These are phyloP conservation scores for Candida parachauliodes DNA, from an alignment of 805 yeast genomes.

Conservation along the genomic window DNA sequence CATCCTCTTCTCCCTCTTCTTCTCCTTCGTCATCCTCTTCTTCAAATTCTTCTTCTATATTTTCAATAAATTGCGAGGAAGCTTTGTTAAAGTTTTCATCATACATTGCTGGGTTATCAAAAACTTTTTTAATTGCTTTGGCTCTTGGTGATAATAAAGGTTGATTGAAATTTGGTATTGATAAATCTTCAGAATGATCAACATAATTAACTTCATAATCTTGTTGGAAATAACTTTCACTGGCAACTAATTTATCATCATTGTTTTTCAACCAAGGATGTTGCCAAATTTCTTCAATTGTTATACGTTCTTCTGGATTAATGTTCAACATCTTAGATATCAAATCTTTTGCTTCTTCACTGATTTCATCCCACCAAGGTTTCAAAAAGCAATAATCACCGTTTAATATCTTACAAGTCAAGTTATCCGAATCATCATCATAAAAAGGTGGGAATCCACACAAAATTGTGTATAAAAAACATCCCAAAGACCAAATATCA, in stretches of 20 bases:
- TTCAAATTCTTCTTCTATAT: constrained; percentile 10
- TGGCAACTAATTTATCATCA: neutral
- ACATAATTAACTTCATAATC: constrained; percentile 8
- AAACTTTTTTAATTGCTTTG: constrained; percentile 39
- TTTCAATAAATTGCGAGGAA: constrained; percentile 23
- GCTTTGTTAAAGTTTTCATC: constrained; percentile 7
- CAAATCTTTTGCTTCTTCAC: constrained; percentile 64
- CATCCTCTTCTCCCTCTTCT: constrained; percentile 14
- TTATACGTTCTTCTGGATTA: constrained; percentile 64
- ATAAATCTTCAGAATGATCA: constrained; percentile 10
- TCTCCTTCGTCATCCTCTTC: constrained; percentile 7
- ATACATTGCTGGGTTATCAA: constrained; percentile 42
- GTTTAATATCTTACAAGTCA: constrained; percentile 63
- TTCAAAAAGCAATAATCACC: constrained; percentile 72
- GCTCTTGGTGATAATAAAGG: constrained; percentile 33
- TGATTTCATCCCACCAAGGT: constrained; percentile 90
- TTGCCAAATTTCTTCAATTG: constrained; percentile 59
- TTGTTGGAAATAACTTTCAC: constrained; percentile 2
- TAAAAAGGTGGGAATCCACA: constrained; percentile 77
- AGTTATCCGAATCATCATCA: constrained; percentile 60
- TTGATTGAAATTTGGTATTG: constrained; percentile 6
- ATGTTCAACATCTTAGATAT: constrained; percentile 65
- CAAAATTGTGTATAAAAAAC: constrained; percentile 62
- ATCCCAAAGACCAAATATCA: constrained; percentile 73
- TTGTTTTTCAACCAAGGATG: constrained; percentile 61